A percentile compares a stretch with the other conserved stretches of the same genome.
Evolutionary conservation across 2,329 filamentous ascomycete species (phyloP).

Genomic region (Thelonectria blattea): DNA sequence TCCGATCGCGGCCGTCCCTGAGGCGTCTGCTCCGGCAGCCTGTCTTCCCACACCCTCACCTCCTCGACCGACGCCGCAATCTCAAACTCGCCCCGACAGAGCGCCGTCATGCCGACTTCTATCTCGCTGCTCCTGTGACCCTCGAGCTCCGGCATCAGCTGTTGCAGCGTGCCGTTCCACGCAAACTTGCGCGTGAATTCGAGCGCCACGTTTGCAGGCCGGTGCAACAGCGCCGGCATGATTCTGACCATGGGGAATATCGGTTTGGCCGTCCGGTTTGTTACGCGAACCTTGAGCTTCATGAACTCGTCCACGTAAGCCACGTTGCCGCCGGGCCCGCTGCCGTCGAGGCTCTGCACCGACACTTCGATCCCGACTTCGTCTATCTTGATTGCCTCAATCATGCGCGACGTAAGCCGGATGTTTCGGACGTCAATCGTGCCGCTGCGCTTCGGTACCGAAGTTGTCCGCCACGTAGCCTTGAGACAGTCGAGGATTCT

Average conservation of each 20-base stretch:
- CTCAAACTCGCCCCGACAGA: conserved; percentile 84
- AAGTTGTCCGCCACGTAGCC: conserved; percentile 72
- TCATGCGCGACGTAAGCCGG: conserved; percentile 76
- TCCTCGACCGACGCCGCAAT: conserved; percentile 83
- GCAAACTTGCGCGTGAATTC: conserved; percentile 83
- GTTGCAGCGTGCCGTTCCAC: conserved; percentile 86
- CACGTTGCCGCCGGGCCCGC: conserved; percentile 28
- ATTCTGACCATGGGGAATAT: conserved; percentile 77
- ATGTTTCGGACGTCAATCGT: conserved; percentile 78
- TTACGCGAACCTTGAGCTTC: conserved; percentile 72
- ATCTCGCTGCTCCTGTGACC: conserved; percentile 66
- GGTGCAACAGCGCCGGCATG: conserved; percentile 76
- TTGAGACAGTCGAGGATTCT: conserved; percentile 73
- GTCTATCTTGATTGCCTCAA: conserved; percentile 81
- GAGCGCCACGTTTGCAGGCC: conserved; percentile 73
- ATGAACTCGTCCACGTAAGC: conserved; percentile 63
- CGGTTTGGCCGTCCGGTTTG: conserved; percentile 72
- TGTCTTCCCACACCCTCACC: conserved; percentile 60
- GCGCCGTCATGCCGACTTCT: conserved; percentile 72
- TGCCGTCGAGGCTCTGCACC: conserved; percentile 48
- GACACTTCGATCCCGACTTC: conserved; percentile 73
- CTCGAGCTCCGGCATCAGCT: conserved; percentile 67
- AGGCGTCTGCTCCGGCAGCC: conserved; percentile 35
- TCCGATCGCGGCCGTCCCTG: conserved; percentile 53
- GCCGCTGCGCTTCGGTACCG: conserved; percentile 62